phyloP scores from a whole-genome alignment of 768 basidiomycete species.

The Calocybe gangraenosa region DNA sequence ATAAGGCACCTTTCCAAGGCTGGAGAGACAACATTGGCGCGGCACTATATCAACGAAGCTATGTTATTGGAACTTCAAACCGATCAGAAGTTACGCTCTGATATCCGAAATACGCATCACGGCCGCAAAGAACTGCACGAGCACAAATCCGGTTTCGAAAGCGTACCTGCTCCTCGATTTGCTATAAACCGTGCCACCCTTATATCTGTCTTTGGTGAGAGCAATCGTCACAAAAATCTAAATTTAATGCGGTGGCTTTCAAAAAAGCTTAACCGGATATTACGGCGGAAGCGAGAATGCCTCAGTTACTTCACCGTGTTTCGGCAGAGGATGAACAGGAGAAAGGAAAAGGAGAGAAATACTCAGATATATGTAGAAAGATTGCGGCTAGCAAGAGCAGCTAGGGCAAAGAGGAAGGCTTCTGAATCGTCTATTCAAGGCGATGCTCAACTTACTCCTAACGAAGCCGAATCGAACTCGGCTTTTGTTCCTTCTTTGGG shows the following conservation, averaged over 20 bases:
- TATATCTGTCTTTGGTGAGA: slow-evolving; percentile 51
- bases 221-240: slow-evolving; percentile 57
- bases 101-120: slow-evolving; percentile 16
- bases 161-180: slow-evolving; percentile 47
- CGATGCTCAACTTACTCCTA: neutral
- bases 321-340: too few species aligned
- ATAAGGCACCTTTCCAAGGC: slow-evolving; percentile 51
- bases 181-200: slow-evolving; percentile 53
- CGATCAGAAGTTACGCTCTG: slow-evolving; percentile 26
- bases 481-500: slow-evolving; percentile 2
- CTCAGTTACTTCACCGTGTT: slow-evolving; percentile 37
- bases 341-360: slow-evolving; percentile 16
- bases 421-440: slow-evolving; percentile 4
- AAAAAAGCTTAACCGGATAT: slow-evolving; percentile 38
- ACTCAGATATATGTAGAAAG: slow-evolving; percentile 15
- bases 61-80: slow-evolving; percentile 38
- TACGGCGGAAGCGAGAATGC: slow-evolving; percentile 47
- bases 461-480: neutral
- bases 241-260: slow-evolving; percentile 58
- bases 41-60: slow-evolving; percentile 63
- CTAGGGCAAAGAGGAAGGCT: neutral
- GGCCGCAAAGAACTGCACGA: too few species aligned
- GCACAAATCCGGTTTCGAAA: slow-evolving; percentile 19
- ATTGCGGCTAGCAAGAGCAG: slow-evolving; percentile 12
- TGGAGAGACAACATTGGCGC: slow-evolving; percentile 48